phyloP scores from a whole-genome alignment of 2,329 filamentous ascomycete genomes.

The Paecilomyces sp. region DNA sequence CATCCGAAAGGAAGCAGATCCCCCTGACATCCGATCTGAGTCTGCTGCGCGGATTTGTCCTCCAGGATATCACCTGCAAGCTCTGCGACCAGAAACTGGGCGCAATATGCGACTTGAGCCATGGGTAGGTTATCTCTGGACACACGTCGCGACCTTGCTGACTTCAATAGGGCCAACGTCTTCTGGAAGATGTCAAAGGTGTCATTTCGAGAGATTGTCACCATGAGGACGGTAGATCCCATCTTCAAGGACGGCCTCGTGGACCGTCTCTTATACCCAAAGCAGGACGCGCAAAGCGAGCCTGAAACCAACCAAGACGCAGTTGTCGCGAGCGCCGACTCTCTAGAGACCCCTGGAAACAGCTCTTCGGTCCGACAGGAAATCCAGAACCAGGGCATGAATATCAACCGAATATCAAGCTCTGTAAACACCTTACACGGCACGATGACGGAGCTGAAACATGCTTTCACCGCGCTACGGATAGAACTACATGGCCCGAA shows the following conservation, averaged over 20 bases:
- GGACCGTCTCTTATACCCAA: conserved; percentile 19
- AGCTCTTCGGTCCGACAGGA: conserved; percentile 23
- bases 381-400: conserved; percentile 29
- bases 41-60: conserved; percentile 25
- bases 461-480: conserved; percentile 30
- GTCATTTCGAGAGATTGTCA: conserved; percentile 31
- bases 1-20: conserved; percentile 27
- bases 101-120: conserved; percentile 25
- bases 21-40: conserved; percentile 29
- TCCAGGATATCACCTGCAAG: conserved; percentile 30
- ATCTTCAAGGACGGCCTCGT: conserved; percentile 26
- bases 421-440: conserved; percentile 32
- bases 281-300: conserved; percentile 13
- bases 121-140: conserved; percentile 21
- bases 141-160: not conserved
- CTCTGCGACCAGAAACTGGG: conserved; percentile 32
- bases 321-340: conserved; percentile 5
- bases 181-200: conserved; percentile 34
- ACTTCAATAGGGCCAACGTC: conserved; percentile 22
- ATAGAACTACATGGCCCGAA: conserved; percentile 28
- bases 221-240: conserved; percentile 31
- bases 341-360: conserved; percentile 9
- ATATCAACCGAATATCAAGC: conserved; percentile 30
- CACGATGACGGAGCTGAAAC: conserved; percentile 32
- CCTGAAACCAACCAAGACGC: not conserved